phyloP scores from a whole-genome alignment of 2,329 filamentous ascomycete species.

The Colletotrichum eleusines region DNA sequence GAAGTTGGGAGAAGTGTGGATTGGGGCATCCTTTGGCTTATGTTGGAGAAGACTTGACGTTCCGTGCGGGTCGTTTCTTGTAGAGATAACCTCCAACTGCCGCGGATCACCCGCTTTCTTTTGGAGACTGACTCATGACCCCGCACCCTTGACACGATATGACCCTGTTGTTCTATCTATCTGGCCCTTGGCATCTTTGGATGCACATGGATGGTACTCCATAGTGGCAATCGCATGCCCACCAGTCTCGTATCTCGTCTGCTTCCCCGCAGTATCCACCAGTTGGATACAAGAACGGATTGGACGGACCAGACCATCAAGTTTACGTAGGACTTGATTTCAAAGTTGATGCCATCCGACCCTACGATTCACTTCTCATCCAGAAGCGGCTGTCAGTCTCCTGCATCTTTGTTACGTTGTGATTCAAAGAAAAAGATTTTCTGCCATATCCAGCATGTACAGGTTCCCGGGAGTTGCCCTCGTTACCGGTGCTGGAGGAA shows the following conservation, averaged over 20 bases:
- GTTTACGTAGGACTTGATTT: conserved; percentile 11
- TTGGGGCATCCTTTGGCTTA: conserved; percentile 36
- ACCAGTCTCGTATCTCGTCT: conserved; percentile 22
- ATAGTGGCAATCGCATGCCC: neutral
- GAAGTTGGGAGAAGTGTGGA: conserved; percentile 34
- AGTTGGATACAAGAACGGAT: neutral
- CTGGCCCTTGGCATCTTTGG: neutral
- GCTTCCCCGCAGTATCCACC: conserved; percentile 39
- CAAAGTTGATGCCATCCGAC: conserved; percentile 2
- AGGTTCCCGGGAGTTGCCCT: conserved; percentile 59
- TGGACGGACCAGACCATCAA: neutral
- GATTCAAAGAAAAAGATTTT: neutral
- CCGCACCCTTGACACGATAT: conserved; percentile 12
- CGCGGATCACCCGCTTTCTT: conserved; percentile 18
- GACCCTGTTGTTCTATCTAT: conserved; percentile 8
- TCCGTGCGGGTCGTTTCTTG: conserved; percentile 13
- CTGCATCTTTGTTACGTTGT: neutral
- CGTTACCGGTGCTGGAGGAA: conserved; percentile 62
- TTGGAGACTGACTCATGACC: conserved; percentile 37
- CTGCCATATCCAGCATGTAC: conserved; percentile 25
- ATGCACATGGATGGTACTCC: neutral
- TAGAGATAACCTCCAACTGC: conserved; percentile 30
- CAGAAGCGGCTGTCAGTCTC: neutral
- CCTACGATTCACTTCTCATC: neutral
- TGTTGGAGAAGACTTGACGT: conserved; percentile 37